Evolutionary conservation across 2,329 filamentous ascomycete species (phyloP), one percentile per base, ranked within the genome.

Genomic region (Pseudocercospora eumusae): DNA sequence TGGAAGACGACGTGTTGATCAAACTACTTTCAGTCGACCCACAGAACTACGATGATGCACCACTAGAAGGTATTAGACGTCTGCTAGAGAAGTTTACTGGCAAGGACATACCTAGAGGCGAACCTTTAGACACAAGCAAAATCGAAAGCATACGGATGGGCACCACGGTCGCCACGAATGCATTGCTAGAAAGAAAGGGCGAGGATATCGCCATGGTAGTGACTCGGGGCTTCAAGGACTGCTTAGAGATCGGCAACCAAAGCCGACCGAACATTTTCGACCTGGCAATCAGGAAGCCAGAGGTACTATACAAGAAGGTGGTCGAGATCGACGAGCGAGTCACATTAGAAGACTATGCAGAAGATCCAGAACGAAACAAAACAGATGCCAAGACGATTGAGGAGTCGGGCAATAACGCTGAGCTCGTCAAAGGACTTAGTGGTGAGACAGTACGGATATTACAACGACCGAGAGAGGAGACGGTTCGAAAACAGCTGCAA

Each of bases 131-230:
- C 75, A 96, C 92, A 0, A 85, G 87, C 18, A 79, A 87, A 71
- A 96, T 97, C 69, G 91, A 95, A 69, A 92, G 90, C 59, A 96
- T 97, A 74, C 88, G 93, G 53, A 97, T 97, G 93, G 93, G 93
- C 49, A 97, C 93, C 1, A 97, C 93, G 0, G 92, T 97, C 11
- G 93, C 93, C 9, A 97, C 93, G 0, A 97, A 97, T 75, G 93
- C 93, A 0, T 78, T 97, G 60, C 82, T 97, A 1, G 93, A 97
- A 76, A 83, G 93, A 61, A 96, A 96, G 76, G 93, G 93, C 53
- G 92, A 96, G 78, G 87, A 86, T 69, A 93, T 95, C 73, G 92
- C 91, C 13, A 84, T 97, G 76, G 86, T 96, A 0, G 91, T 96
- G 10, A 96, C 91, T 0, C 88, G 87, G 68, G 93, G 93, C 0